Percentiles rank a stretch among this genome's conserved stretches.
phyloP scores from a whole-genome alignment of 495 filamentous ascomycete species.

The Viridothelium virens region DNA sequence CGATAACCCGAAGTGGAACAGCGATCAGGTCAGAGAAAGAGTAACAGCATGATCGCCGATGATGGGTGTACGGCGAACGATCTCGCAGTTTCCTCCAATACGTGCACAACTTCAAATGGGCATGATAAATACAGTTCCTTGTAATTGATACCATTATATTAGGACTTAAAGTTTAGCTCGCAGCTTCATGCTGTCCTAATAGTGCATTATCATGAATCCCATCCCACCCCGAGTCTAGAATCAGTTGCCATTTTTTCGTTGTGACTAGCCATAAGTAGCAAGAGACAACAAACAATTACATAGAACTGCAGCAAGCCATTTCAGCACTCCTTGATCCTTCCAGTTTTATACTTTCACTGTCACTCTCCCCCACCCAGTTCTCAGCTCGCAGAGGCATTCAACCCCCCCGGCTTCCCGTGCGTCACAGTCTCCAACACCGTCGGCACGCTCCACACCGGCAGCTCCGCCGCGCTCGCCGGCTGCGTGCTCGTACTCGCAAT shows the following conservation, averaged over 20 bases:
- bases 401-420: constrained; percentile 22
- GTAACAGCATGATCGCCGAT: too few species aligned
- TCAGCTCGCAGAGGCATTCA: constrained; percentile 6
- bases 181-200: not conserved
- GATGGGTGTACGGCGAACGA: too few species aligned
- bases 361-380: not conserved
- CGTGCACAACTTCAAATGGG: too few species aligned
- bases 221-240: not conserved
- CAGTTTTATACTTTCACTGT: not conserved
- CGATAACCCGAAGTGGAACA: too few species aligned
- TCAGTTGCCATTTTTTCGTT: not conserved
- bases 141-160: not conserved
- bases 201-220: not conserved
- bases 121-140: not conserved
- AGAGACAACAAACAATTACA: not conserved
- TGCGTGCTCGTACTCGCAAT: constrained; percentile 20
- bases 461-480: constrained; percentile 12
- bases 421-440: constrained; percentile 21
- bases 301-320: not conserved
- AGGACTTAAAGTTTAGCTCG: not conserved
- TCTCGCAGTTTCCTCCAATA: too few species aligned
- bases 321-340: not conserved
- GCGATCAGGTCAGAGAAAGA: too few species aligned
- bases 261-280: not conserved
- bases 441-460: constrained; percentile 22